Percentiles rank a stretch among this genome's conserved stretches.
Evolutionary conservation across 2,329 filamentous ascomycete genomes (phyloP).

Genomic region (Botrytis galanthina): DNA sequence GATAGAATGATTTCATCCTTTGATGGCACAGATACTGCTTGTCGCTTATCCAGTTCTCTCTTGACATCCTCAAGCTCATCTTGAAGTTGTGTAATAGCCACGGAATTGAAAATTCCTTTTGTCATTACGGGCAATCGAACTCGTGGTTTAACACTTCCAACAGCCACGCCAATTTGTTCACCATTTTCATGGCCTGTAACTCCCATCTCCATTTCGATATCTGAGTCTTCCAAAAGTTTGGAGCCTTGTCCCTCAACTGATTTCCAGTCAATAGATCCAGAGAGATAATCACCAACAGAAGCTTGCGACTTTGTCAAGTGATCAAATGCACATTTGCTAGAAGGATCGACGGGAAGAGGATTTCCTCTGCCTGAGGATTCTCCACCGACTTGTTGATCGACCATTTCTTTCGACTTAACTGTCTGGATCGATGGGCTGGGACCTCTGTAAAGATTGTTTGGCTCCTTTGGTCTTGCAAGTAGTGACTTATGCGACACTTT

Average conservation of each 20-base stretch:
- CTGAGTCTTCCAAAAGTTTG: neutral
- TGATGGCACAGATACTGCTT: neutral
- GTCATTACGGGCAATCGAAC: constrained; percentile 7
- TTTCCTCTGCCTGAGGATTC: constrained; percentile 55
- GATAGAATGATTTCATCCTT: neutral
- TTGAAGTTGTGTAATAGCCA: constrained; percentile 2
- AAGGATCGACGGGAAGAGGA: constrained; percentile 62
- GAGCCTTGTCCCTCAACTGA: neutral
- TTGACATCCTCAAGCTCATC: constrained; percentile 15
- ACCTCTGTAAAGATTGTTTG: constrained; percentile 36
- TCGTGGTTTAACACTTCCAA: neutral
- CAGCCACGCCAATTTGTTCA: too few species aligned
- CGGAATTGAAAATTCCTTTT: neutral
- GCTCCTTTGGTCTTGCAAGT: neutral
- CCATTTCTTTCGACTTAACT: constrained; percentile 72
- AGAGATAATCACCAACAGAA: constrained; percentile 68
- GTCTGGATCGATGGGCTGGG: constrained; percentile 31
- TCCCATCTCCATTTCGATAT: neutral
- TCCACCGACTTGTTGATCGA: constrained; percentile 70
- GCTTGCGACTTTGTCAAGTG: constrained; percentile 46
- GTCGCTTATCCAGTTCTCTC: neutral
- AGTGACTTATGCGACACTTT: neutral
- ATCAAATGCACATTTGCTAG: constrained; percentile 65
- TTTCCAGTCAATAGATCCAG: constrained; percentile 34
- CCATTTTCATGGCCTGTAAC: too few species aligned